Evolutionary conservation across 306 rosid genomes (phyloP).

Genomic region (apple (Malus domestica)): ASM211411v1 NC_041805.1:3689501-3690000

Average conservation of each 20-base stretch:
- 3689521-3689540: too few species aligned
- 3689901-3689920: too few species aligned
- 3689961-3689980: too few species aligned
- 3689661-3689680: background rate
- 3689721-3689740: background rate
- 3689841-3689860: background rate
- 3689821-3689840: background rate
- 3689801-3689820: constrained; percentile 14
- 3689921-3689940: too few species aligned
- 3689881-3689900: background rate
- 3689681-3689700: background rate
- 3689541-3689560: too few species aligned
- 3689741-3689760: background rate
- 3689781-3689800: constrained; percentile 24
- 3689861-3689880: background rate
- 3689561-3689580: too few species aligned
- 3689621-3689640: too few species aligned
- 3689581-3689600: too few species aligned
- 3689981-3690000: too few species aligned
- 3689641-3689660: background rate
- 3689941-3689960: too few species aligned
- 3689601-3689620: too few species aligned
- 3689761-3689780: constrained; percentile 10
- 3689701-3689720: background rate
- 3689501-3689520: too few species aligned